Conservation (phyloP, 768 basidiomycete genomes). For the Rhodotorula sphaerocarpa region DNA sequence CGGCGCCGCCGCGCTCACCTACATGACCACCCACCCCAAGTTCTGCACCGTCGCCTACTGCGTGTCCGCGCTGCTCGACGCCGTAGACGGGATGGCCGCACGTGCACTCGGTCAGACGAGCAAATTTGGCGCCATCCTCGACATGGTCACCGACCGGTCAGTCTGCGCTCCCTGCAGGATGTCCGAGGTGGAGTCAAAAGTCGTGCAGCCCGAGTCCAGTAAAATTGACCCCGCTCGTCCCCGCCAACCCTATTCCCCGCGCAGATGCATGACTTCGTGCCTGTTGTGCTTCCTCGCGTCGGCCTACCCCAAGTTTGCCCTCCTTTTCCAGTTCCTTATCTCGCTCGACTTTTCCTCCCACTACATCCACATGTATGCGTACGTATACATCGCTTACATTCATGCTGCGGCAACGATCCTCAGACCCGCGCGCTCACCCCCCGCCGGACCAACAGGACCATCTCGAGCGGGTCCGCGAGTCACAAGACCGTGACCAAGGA, state of each 20-base stretch:
- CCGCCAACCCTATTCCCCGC: too few relatives aligned
- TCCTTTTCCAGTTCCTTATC: conserved; percentile 89
- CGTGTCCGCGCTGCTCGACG: conserved; percentile 86
- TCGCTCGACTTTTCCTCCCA: conserved; percentile 95
- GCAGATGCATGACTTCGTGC: conserved; percentile 90
- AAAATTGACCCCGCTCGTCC: too few relatives aligned
- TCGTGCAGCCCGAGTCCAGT: too few relatives aligned
- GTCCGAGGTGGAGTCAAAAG: too few relatives aligned
- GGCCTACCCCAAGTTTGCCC: conserved; percentile 74
- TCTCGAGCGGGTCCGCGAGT: conserved; percentile 84
- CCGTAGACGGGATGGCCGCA: conserved; percentile 88
- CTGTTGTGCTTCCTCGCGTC: conserved; percentile 86
- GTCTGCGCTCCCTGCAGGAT: conserved; percentile 36
- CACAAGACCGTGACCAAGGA: conserved; percentile 90
- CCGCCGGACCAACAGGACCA: conserved; percentile 55
- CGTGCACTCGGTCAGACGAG: conserved; percentile 79
- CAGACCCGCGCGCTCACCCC: too few relatives aligned
- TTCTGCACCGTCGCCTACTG: conserved; percentile 82
- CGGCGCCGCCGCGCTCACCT: conserved; percentile 77
- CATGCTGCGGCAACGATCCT: too few relatives aligned
- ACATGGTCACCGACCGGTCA: conserved; percentile 98
- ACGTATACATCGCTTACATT: conserved; percentile 35
- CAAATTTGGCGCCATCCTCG: conserved; percentile 93
- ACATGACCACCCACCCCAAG: conserved; percentile 91
- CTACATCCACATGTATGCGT: conserved; percentile 99